Evolutionary conservation across 768 basidiomycete genomes (phyloP).

Genomic region (Tulasnella sp.): DNA sequence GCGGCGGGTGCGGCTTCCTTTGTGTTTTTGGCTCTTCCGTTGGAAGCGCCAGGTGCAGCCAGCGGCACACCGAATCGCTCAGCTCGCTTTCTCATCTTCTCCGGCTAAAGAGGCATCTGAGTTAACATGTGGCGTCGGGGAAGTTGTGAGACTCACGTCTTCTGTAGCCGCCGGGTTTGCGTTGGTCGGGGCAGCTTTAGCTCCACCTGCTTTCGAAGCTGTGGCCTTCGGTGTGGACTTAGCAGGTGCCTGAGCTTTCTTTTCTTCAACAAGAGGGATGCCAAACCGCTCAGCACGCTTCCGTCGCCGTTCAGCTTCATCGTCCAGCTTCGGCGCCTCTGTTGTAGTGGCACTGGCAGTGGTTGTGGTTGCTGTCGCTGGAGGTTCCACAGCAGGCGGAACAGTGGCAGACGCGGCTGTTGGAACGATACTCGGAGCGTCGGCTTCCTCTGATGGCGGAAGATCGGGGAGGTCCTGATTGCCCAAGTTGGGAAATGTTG

Average conservation of each 20-base stretch:
- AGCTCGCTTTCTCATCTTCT: constrained; percentile 15
- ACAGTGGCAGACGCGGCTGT: background rate
- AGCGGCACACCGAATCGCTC: constrained; percentile 7
- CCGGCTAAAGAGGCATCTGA: background rate
- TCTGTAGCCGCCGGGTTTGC: background rate
- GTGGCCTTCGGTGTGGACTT: background rate
- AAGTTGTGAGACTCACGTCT: background rate
- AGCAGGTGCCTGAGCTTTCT: background rate
- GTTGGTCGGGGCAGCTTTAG: background rate
- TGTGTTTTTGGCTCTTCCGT: background rate
- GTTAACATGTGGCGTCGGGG: too few species aligned
- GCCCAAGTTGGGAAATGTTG: background rate
- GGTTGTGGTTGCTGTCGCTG: background rate
- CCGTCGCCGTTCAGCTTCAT: constrained; percentile 1
- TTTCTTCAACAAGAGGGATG: background rate
- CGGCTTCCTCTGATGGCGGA: background rate
- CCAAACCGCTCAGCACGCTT: constrained; percentile 18
- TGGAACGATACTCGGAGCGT: background rate
- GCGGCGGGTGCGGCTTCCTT: background rate
- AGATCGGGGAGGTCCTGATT: background rate
- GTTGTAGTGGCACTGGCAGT: background rate
- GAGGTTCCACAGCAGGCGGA: background rate
- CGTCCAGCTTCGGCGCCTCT: background rate
- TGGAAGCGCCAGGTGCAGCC: background rate
- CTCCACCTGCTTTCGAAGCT: background rate